Evolutionary conservation across 2,329 filamentous ascomycete genomes (phyloP).

Genomic region (Microsporum canis): DNA sequence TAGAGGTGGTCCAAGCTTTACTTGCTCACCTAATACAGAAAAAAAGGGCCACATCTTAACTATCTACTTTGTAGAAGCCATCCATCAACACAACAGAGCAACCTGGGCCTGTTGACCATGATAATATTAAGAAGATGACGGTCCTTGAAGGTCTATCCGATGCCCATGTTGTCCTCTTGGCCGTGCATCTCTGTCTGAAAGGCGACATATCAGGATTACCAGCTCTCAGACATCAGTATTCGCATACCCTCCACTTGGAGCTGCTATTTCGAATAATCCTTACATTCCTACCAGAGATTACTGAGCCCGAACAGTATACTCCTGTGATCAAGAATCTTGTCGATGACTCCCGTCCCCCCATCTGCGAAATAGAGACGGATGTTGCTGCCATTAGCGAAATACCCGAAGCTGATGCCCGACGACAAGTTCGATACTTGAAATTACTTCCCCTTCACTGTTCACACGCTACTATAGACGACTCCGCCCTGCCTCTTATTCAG

Average conservation of each 20-base stretch:
- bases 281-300: slow-evolving; percentile 50
- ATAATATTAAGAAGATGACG: slow-evolving; percentile 25
- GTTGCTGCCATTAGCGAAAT: slow-evolving; percentile 41
- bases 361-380: slow-evolving; percentile 15
- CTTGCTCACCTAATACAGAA: neutral
- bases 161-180: slow-evolving; percentile 48
- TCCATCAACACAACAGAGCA: neutral
- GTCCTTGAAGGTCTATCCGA: slow-evolving; percentile 36
- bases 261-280: slow-evolving; percentile 49
- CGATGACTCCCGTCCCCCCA: slow-evolving; percentile 20
- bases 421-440: slow-evolving; percentile 41
- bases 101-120: slow-evolving; percentile 5
- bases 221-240: slow-evolving; percentile 39
- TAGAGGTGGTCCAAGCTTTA: slow-evolving; percentile 12
- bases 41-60: neutral
- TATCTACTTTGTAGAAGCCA: neutral
- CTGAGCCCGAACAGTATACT: slow-evolving; percentile 41
- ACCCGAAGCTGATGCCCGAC: slow-evolving; percentile 40
- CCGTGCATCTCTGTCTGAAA: slow-evolving; percentile 45
- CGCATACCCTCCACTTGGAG: slow-evolving; percentile 39
- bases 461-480: slow-evolving; percentile 32
- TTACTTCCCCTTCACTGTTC: slow-evolving; percentile 40
- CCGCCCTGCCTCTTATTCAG: slow-evolving; percentile 40
- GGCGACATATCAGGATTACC: slow-evolving; percentile 44
- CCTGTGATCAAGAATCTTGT: slow-evolving; percentile 39